phyloP scores from a whole-genome alignment of 2,329 filamentous ascomycete genomes.

The Diaporthe batatas region DNA sequence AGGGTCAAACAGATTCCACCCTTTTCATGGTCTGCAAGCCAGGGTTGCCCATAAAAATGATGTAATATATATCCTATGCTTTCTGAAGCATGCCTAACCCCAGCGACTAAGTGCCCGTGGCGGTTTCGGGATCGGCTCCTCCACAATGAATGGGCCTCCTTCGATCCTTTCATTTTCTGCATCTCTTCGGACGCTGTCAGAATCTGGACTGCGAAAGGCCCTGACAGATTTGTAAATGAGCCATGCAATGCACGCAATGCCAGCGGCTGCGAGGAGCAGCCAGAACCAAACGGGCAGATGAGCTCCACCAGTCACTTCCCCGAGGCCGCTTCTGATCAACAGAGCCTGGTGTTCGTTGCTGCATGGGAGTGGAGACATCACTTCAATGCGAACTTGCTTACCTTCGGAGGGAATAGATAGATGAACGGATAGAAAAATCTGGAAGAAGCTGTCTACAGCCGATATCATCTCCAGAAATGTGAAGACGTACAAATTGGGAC shows the following conservation, averaged over 20 bases:
- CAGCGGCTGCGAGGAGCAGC: background rate
- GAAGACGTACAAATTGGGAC: background rate
- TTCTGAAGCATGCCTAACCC: background rate
- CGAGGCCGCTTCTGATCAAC: background rate
- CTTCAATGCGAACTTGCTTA: background rate
- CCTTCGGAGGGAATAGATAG: too few species aligned
- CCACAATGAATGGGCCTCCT: background rate
- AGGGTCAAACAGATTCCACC: background rate
- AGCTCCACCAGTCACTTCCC: background rate
- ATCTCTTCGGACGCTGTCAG: background rate
- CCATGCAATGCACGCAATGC: background rate
- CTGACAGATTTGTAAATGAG: background rate
- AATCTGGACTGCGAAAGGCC: too few species aligned
- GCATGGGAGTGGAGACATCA: background rate
- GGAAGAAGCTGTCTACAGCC: background rate
- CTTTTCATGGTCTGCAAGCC: background rate
- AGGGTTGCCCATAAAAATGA: too few species aligned
- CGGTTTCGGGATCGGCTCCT: background rate
- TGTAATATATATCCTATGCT: too few species aligned
- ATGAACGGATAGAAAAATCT: background rate
- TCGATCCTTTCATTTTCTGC: background rate
- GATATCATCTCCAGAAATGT: background rate
- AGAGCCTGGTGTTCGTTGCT: too few species aligned
- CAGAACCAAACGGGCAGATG: slow-evolving; percentile 8
- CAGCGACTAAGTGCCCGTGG: background rate